Percentiles rank a stretch among this genome's conserved stretches.
These are phyloP conservation scores for Amanita molliuscula DNA, from an alignment of 768 basidiomycete species.

Conservation along the genomic window DNA sequence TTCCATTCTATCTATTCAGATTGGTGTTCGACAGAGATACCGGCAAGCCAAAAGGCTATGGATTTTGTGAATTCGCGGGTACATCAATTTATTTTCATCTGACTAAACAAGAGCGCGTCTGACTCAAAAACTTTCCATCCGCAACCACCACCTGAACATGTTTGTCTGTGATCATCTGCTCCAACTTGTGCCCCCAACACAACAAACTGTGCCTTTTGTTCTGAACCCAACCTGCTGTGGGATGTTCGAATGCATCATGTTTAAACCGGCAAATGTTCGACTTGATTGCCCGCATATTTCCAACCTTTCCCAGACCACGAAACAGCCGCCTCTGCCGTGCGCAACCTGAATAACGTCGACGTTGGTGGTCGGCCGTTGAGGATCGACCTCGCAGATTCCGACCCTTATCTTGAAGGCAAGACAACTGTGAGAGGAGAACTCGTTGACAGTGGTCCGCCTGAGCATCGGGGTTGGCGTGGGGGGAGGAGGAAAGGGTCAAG, in stretches of 20 bases:
- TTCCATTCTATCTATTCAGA: constrained; percentile 26
- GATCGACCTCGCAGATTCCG: constrained; percentile 90
- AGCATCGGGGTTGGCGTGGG: constrained; percentile 44
- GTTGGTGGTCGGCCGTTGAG: constrained; percentile 89
- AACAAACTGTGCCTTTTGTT: not conserved
- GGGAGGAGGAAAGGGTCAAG: constrained; percentile 36
- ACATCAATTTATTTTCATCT: constrained; percentile 29
- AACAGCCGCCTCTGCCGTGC: constrained; percentile 89
- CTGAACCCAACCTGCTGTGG: not conserved
- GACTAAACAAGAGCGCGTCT: constrained; percentile 20
- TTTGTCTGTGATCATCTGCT: constrained; percentile 1
- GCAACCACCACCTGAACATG: not conserved
- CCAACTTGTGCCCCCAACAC: constrained; percentile 1
- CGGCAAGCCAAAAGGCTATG: constrained; percentile 92
- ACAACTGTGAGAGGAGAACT: constrained; percentile 80
- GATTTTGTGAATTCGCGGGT: constrained; percentile 91
- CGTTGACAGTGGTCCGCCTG: constrained; percentile 54
- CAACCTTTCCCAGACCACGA: constrained; percentile 64
- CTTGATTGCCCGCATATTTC: constrained; percentile 10
- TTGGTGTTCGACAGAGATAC: constrained; percentile 86
- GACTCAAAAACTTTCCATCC: constrained; percentile 21
- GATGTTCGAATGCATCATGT: constrained; percentile 3
- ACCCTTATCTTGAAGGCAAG: constrained; percentile 86
- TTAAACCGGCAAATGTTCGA: constrained; percentile 5
- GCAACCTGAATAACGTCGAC: constrained; percentile 89